Evolutionary conservation across 2,329 filamentous ascomycete genomes (phyloP), one percentile per base, ranked within the genome.

Genomic region (Microcera coccophila): DNA sequence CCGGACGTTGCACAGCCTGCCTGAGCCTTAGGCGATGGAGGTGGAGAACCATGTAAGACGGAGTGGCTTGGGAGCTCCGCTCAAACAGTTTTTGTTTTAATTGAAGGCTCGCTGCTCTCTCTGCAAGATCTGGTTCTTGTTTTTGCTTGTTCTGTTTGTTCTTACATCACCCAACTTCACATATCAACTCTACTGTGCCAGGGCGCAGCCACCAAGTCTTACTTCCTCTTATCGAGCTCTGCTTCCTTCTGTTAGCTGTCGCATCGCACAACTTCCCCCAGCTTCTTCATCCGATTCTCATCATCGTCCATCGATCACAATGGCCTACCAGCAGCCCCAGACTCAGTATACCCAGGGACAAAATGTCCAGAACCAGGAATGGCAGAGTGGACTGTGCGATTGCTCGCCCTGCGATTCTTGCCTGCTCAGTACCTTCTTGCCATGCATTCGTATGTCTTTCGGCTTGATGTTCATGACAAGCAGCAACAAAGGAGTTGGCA

Each of bases 371-470:
- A 48, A 56, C 44, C 58, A 63, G 38, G 57, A 66, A 44, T 72
- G 69, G 70, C 49, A 65, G 46, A 59, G 52, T 45, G 53, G 55
- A 47, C 60, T 74, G 38, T 66, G 62, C 54, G 53, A 64, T 54
- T 74, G 71, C 61, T 59, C 58, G 15, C 70, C 69, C 15, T 63
- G 63, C 52, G 60, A 57, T 19, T 62, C 55, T 37, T 73, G 69
- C 47, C 49, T 67, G 35, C 54, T 73, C 21, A 62, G 60, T 35
- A 62, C 61, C 24, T 72, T 60, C 38, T 52, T 69, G 40, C 72
- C 72, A 10, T 74, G 71, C 46, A 50, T 74, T 18, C 57, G 71
- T 74, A 60, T 36, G 70, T 68, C 17, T 20, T 26, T 16, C 34
- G 12, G 5, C 14, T 4, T 12, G 18, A 14, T 20, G 4, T 5